Evolutionary conservation across 176 grass and related monocot species (phyloP), one percentile per base, ranked within the genome.

Genomic region (Oryza glumipatula): DNA sequence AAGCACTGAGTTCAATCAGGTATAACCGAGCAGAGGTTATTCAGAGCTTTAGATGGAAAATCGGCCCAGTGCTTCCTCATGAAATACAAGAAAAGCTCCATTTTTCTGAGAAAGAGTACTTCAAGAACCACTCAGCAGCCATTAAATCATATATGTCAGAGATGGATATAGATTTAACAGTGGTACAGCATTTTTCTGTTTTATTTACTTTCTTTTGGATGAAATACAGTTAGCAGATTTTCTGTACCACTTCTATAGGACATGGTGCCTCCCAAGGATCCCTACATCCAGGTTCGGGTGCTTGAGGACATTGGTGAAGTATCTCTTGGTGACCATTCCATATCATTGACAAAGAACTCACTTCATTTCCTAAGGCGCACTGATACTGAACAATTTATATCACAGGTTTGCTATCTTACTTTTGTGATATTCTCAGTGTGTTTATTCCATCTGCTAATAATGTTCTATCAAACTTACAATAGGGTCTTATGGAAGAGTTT

Each of bases 401-500:
- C 93, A 51, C 96, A 95, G 93, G 91, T 99, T 52, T 76, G 15
- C 44, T 74, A 60, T 47, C 16, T 32, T 58, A 21, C 17, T 13
- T 84, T 82, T 72, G 23, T 28, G 49, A 64, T 68, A 14, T 70
- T 48, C 72, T 24, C 65, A 11, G 8, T 67, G 38, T 76, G 16
- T 48, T 21, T 75, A n/a, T 70, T 38, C 48, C 12, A 0, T 46
- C 14, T 74, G 74, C 0, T 43, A 72, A 67, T 70, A 77, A 67
- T 63, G 77, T 73, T 74, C 56, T 68, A 52, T 48, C 68, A 22
- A 77, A 41, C 54, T 83, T 80, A 24, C 76, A 78, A 80, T 68
- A 98, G 95, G 95, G 95, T 83, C 76, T 93, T 60, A 93, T 98
- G 95, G 95, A 95, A 68, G 95, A 98, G 72, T 95, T 98, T 91